A percentile compares a stretch with the other conserved stretches of the same genome.
phyloP scores from a whole-genome alignment of 148 eudicot species.

The Rhododendron molle region DNA sequence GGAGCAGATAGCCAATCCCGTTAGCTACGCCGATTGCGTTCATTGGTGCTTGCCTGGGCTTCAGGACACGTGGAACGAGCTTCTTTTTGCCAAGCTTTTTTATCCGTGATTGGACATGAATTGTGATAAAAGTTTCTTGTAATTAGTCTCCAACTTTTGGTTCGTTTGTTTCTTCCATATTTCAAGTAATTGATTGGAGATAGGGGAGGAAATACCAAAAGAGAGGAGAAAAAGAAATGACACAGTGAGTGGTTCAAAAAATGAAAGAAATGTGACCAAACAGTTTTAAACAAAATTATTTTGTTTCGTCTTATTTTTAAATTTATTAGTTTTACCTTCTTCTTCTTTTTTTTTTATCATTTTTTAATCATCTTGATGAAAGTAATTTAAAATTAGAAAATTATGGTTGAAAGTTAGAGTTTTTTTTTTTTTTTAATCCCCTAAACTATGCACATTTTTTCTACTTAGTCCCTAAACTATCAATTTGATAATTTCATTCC shows the following conservation, averaged over 20 bases:
- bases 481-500: too few relatives aligned
- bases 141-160: not conserved
- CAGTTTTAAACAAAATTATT: too few relatives aligned
- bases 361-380: too few relatives aligned
- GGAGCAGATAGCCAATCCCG: slow-evolving; percentile 72
- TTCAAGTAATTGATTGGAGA: not conserved
- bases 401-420: too few relatives aligned
- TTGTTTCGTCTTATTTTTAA: too few relatives aligned
- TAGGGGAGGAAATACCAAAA: not conserved
- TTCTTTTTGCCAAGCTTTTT: slow-evolving; percentile 78
- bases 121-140: not conserved
- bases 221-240: not conserved
- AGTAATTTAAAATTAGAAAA: too few relatives aligned
- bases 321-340: too few relatives aligned
- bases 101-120: slow-evolving; percentile 43
- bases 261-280: not conserved
- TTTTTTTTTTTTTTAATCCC: too few relatives aligned
- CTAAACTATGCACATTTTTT: too few relatives aligned
- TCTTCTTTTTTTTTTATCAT: too few relatives aligned
- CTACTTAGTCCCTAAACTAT: too few relatives aligned
- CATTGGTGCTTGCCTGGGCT: slow-evolving; percentile 96
- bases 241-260: not conserved
- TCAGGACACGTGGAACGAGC: slow-evolving; percentile 97
- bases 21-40: slow-evolving; percentile 81
- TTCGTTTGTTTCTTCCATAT: not conserved